phyloP scores from a whole-genome alignment of 345 rosid genomes.

The Euphorbia peplus region DNA sequence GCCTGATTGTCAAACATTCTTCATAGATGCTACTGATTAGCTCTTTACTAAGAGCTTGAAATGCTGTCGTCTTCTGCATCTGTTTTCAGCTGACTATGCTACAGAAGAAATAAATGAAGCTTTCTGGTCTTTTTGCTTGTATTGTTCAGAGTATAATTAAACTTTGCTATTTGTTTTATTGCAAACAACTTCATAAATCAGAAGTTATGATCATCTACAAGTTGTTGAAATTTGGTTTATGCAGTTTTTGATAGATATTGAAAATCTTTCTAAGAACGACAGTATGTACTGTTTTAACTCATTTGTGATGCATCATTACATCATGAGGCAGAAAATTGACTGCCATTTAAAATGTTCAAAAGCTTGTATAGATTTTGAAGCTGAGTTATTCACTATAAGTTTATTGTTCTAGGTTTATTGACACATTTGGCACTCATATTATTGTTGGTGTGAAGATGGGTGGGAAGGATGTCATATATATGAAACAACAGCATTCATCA shows the following conservation, averaged over 20 bases:
- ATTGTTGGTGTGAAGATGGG: constrained; percentile 92
- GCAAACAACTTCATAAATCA: neutral
- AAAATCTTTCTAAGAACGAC: neutral
- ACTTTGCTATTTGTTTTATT: neutral
- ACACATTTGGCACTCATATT: constrained; percentile 81
- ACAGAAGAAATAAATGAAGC: neutral
- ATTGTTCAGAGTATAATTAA: neutral
- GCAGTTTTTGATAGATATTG: neutral
- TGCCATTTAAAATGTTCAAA: constrained; percentile 1
- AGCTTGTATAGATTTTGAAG: neutral
- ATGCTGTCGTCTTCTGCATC: neutral
- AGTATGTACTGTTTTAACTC: neutral
- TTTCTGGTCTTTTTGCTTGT: neutral
- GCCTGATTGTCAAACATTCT: neutral
- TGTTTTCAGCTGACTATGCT: neutral
- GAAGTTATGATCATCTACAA: neutral
- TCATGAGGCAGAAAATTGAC: neutral
- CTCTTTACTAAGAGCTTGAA: no score
- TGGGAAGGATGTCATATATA: constrained; percentile 85
- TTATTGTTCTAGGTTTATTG: constrained; percentile 59
- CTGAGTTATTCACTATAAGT: constrained; percentile 5
- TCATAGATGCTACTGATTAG: no score
- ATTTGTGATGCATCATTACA: neutral
- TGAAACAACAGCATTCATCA: constrained; percentile 83
- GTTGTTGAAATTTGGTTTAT: neutral